phyloP scores from a whole-genome alignment of 805 yeast genomes.

The Naumovozyma castellii region DNA sequence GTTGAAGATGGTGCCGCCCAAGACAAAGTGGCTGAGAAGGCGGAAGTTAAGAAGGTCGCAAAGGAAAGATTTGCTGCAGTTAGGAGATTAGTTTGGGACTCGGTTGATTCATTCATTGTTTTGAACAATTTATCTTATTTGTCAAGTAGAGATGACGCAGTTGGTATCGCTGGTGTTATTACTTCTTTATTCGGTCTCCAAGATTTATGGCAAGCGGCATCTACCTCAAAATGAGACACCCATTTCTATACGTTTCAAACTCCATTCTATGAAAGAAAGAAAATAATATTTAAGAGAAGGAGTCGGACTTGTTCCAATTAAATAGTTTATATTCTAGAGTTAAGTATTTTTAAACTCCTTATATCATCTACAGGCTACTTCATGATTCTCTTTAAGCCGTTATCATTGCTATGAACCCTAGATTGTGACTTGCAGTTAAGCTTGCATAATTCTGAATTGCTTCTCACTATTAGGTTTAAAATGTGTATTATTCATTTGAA shows the following conservation, averaged over 20 bases:
- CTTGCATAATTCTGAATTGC: no score
- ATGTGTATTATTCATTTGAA: no score
- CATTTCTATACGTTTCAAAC: no score
- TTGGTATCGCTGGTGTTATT: constrained; percentile 76
- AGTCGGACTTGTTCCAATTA: no score
- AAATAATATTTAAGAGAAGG: not conserved
- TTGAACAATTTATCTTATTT: constrained; percentile 54
- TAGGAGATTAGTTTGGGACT: constrained; percentile 66
- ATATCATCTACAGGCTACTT: no score
- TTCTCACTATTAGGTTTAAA: no score
- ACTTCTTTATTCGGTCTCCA: constrained; percentile 72
- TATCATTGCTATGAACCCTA: no score
- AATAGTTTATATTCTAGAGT: no score
- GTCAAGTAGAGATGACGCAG: constrained; percentile 62
- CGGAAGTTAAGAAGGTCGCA: constrained; percentile 23
- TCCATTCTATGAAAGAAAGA: not conserved
- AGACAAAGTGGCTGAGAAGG: constrained; percentile 23
- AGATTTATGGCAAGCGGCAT: constrained; percentile 48
- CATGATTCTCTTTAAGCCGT: no score
- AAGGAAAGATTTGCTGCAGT: constrained; percentile 40
- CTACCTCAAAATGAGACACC: not conserved
- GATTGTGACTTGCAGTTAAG: no score
- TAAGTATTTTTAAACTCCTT: no score
- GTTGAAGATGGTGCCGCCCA: not conserved
- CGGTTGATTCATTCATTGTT: constrained; percentile 67